Base-by-base conservation (phyloP, 371 early-diverging fungal species). In the Syncephalastrum monosporum region DNA sequence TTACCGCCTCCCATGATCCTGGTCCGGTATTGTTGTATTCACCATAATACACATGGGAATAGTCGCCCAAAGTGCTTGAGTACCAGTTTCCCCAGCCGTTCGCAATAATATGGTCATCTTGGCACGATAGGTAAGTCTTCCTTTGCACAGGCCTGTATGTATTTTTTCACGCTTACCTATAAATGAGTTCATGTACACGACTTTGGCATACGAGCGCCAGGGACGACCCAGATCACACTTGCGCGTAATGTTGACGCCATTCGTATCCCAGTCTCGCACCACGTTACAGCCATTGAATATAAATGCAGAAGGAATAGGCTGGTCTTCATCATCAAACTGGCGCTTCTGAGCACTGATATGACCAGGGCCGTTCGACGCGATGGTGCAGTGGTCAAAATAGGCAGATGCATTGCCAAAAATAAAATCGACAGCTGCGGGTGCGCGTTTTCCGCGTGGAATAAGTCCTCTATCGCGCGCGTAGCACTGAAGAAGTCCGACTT, bases 401-500 rank as follows among this genome's bases (percentile, higher is more conserved):
- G 56, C 66, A n/a, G 42, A 42, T 14, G 64, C 60, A 44, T 62
- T 61, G 19, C 74, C 75, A 53, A 60, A 74, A 29, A 74, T 64
- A 24, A 63, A 72, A 44, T 74, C 72, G 3, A 71, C 65, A 43
- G 65, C 58, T 51, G 23, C 12, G 38, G 5, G 8, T 33, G 12
- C 38, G 21, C 21, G 21, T 21, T 21, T 21, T 21, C 21, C 21
- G 21, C 7, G 38, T 33, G 5, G 38, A 6, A 33, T 33, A 10
- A 33, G 38, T 33, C 8, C 27, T 5, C 38, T 33, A 33, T 5
- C 38, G 8, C 8, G 8, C 8, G 10, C 38, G 12, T 33, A 33
- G 10, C 10, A 12, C 10, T 4, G 27, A 27, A 27, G 38, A 29
- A 29, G 29, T 29, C 10, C 10, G 12, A n/a, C 8, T 29, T 42